Conservation (phyloP, 2,329 filamentous ascomycete species). For the Cladophialophora exuberans region DNA sequence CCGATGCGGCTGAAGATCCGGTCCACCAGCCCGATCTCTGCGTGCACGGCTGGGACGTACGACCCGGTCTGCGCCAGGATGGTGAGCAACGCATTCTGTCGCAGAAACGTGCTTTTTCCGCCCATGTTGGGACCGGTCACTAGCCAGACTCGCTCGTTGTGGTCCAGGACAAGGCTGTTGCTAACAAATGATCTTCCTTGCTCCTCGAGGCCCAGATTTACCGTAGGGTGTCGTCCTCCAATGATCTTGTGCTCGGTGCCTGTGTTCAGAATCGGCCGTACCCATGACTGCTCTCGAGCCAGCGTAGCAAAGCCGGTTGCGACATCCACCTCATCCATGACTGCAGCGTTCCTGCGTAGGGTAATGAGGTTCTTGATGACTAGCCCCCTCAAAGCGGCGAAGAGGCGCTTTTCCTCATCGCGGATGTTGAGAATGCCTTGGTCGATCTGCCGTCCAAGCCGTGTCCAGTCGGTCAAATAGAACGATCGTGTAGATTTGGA, state of each 20-base stretch:
- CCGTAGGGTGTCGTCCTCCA: slow-evolving; percentile 87
- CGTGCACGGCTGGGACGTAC: slow-evolving; percentile 87
- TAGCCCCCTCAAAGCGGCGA: slow-evolving; percentile 70
- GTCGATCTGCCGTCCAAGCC: slow-evolving; percentile 78
- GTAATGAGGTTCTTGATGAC: slow-evolving; percentile 83
- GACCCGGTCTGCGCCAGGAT: slow-evolving; percentile 91
- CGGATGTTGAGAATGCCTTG: slow-evolving; percentile 76
- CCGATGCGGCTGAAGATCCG: slow-evolving; percentile 93
- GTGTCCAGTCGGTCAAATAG: slow-evolving; percentile 81
- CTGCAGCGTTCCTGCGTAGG: slow-evolving; percentile 84
- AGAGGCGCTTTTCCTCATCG: slow-evolving; percentile 80
- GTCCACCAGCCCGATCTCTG: slow-evolving; percentile 88
- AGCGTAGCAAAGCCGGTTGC: slow-evolving; percentile 81
- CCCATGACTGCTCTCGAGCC: slow-evolving; percentile 72
- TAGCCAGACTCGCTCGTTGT: slow-evolving; percentile 69
- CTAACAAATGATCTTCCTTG: slow-evolving; percentile 80
- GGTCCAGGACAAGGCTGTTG: slow-evolving; percentile 86
- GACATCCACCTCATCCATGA: slow-evolving; percentile 92
- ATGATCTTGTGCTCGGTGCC: slow-evolving; percentile 72
- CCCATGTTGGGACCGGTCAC: slow-evolving; percentile 95
- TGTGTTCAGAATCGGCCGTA: slow-evolving; percentile 72
- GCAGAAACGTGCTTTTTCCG: slow-evolving; percentile 92
- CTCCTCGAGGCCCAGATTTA: slow-evolving; percentile 78
- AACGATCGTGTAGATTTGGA: slow-evolving; percentile 86
- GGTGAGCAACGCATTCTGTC: slow-evolving; percentile 92